Evolutionary conservation across 805 yeast species (phyloP), one percentile per base, ranked within the genome.

Genomic region (Lipomyces oligophaga): DNA sequence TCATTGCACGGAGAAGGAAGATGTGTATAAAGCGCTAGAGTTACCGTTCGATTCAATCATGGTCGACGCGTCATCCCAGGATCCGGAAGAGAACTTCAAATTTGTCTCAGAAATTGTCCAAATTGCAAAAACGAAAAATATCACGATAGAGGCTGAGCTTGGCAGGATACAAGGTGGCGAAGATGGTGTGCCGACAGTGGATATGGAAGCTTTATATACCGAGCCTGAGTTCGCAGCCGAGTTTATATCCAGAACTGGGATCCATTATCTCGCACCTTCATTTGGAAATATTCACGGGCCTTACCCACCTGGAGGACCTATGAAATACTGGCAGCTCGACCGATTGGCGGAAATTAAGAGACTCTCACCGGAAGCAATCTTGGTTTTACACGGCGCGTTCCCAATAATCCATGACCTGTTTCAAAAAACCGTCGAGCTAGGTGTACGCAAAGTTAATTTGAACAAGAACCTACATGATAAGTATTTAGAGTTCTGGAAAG

Each of bases 121-220:
- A 34, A 54, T 57, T 28, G 68, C 69, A 38, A 58, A 61, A 40
- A 30, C 27, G 35, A 54, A 58, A 33, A 55, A 60, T n/a, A 65
- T 60, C 38, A 63, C 69, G 3, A 67, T 67, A 10, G 71, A 67
- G 49, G 71, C 71, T 5, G 71, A 67, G 51, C 64, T 68, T 36
- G 71, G 70, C 28, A 60, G 72, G 45, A 68, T 67, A 39, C 67
- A 64, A 50, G 72, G 71, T 6, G 64, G 66, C 11, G 71, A 67
- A 45, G 72, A 68, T 54, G 71, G 71, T 10, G 63, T 67, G 51
- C 40, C 64, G 28, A 13, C 61, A 43, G 43, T 49, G 52, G 56
- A 52, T 27, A 52, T 52, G 54, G 68, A 68, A 41, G 67, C 66
- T 4, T 58, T 67, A 26, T 53, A 65, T 33, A 64, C 68, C 11